Evolutionary conservation across 352 stramenopile genomes (phyloP), one percentile per base, ranked within the genome.

Genomic region (Globisporangium uncinulatum): DNA sequence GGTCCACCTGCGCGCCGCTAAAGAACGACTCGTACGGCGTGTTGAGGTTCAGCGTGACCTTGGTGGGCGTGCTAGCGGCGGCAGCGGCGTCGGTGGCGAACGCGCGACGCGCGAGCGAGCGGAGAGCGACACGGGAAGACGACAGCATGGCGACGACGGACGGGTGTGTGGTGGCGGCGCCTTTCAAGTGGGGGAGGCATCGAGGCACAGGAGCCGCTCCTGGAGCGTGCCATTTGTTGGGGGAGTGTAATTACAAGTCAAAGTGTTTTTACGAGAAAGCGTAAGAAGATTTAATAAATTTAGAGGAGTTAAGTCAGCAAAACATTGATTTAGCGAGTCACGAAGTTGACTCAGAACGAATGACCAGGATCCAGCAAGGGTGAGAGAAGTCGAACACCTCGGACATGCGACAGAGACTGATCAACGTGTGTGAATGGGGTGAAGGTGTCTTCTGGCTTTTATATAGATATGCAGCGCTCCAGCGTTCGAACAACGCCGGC

Each of bases 11-110:
- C 17, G 81, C 81, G 62, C 77, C 72, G 62, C 81, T 83, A 72
- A 89, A 92, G 65, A 94, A 89, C 50, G 81, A 74, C 63, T 90
- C 71, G 68, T 90, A 89, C 34, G 86, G 85, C 54, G 85, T 89
- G 54, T 69, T 87, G 9, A 95, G 74, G 72, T 93, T 95, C 29
- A 95, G 67, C 56, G 80, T 95, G 29, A 94, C 80, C 70, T 94
- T 92, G 56, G 77, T 90, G 61, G 83, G 68, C 51, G 70, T 81
- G 57, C 72, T 62, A 15, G 55, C 46, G 20, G 55, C 56, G 54
- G 65, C 56, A 32, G 73, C 62, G 57, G 73, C 64, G 13, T 83
- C 69, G 49, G 66, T 63, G 55, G 78, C 73, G 54, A 79, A 75
- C 46, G 76, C 75, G 57, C 75, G 69, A 57, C 81, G 72, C 48